Base-by-base conservation (phyloP, 345 rosid species). In the Gynandropsis gynandra region DNA sequence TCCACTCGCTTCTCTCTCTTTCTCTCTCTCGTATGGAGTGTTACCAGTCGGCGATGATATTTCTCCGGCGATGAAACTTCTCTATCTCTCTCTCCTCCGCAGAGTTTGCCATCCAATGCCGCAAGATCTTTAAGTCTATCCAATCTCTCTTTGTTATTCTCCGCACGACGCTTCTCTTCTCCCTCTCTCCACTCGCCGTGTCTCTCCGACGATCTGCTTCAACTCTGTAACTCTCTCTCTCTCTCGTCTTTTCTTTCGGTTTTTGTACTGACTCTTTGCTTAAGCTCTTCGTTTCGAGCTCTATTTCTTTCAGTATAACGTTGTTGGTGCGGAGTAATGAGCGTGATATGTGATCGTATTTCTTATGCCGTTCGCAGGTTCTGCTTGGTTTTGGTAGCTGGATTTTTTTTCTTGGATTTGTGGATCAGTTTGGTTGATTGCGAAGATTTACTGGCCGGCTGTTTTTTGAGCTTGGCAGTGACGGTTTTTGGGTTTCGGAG, bases 1-100 rank as follows among this genome's bases (percentile, higher is more conserved):
- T 56, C 69, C 77, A 69, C 55, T 66, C 67, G 75, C 71, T 70
- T 76, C 74, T 60, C 17, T 45, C 58, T 34, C 34, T 4, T 34
- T 16, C 14, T 16, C 36, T 53, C 38, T 58, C 58, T 64, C 68
- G 50, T n/a, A 13, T 43, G 42, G 52, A 60, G 51, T 55, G 57
- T 40, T 18, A 14, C 34, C 70, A 47, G 52, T 60, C 73, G 65
- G 29, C 69, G 70, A 48, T 42, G 47, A 60, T 59, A 34, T 56
- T 29, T 33, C 19, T 53, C 68, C 62, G 63, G 49, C 68, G 27
- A 43, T 7, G 0, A 17, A 42, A 13, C n/a, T 40, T 54, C 9
- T 51, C 64, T 38, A 4, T 5, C 41, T 34, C 36, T 7, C 21
- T 17, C 47, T 19, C 47, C 45, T 0, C 34, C 34, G 17, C 36